A percentile compares a stretch with the other conserved stretches of the same genome.
phyloP scores from a whole-genome alignment of 2,329 filamentous ascomycete species.

The Rhinocladiella similis region DNA sequence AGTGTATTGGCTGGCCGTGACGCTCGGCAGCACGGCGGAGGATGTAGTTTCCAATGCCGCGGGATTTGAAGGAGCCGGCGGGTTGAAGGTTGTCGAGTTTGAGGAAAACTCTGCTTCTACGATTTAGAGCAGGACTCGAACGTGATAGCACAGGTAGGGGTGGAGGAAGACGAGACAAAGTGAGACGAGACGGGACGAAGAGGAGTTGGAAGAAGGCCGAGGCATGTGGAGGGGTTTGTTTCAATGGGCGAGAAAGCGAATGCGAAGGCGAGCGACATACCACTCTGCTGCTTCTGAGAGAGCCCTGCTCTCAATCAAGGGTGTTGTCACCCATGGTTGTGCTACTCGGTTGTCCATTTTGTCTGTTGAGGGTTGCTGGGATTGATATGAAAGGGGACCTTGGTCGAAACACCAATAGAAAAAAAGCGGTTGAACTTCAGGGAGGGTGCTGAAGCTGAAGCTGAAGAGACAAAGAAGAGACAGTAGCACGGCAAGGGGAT shows the following conservation, averaged over 20 bases:
- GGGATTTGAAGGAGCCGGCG: conserved; percentile 79
- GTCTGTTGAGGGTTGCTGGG: background rate
- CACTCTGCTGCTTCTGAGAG: conserved; percentile 16
- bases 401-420: no score
- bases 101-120: conserved; percentile 68
- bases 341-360: background rate
- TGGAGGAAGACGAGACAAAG: background rate
- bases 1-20: conserved; percentile 54
- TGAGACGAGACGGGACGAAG: no score
- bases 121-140: background rate
- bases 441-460: no score
- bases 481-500: no score
- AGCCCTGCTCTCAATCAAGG: conserved; percentile 15
- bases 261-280: conserved; percentile 3
- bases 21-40: conserved; percentile 15
- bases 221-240: background rate
- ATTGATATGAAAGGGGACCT: background rate
- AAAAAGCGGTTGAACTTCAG: no score
- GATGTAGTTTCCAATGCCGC: conserved; percentile 37
- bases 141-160: background rate
- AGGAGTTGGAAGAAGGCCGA: no score
- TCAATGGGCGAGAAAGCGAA: background rate
- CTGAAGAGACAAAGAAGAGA: no score
- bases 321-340: conserved; percentile 16
- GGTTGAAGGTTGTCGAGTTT: conserved; percentile 85